Evolutionary conservation across 305 asterid genomes (phyloP).

Genomic region (Nicotiana rustica): DNA sequence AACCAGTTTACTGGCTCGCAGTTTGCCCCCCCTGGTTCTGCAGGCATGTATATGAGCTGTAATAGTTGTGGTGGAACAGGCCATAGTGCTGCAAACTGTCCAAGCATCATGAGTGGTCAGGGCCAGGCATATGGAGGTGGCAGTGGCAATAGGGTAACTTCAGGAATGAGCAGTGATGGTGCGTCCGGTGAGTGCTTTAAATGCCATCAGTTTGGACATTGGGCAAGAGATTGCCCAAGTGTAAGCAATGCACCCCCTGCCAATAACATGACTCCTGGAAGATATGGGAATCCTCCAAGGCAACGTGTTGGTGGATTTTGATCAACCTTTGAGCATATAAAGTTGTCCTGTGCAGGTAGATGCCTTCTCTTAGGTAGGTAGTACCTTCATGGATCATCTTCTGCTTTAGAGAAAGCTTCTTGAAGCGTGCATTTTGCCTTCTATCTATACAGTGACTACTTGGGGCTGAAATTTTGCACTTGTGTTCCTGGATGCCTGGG

Average conservation of each 20-base stretch:
- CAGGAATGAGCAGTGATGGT: slow-evolving; percentile 43
- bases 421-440: not conserved
- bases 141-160: slow-evolving; percentile 38
- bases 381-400: slow-evolving; percentile 10
- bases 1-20: slow-evolving; percentile 66
- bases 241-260: slow-evolving; percentile 56
- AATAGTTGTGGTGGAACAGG: slow-evolving; percentile 80
- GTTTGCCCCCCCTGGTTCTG: slow-evolving; percentile 46
- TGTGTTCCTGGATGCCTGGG: not conserved
- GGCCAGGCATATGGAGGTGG: slow-evolving; percentile 68
- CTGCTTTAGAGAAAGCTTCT: slow-evolving; percentile 17
- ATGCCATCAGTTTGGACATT: slow-evolving; percentile 86
- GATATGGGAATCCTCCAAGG: slow-evolving; percentile 63
- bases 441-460: not conserved
- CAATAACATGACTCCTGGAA: slow-evolving; percentile 51
- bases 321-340: slow-evolving; percentile 40
- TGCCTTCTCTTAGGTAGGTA: slow-evolving; percentile 15
- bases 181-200: slow-evolving; percentile 71
- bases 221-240: slow-evolving; percentile 87
- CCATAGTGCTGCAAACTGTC: slow-evolving; percentile 73
- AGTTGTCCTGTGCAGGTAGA: slow-evolving; percentile 27
- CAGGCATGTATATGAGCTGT: slow-evolving; percentile 58
- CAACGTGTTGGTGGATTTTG: slow-evolving; percentile 78
- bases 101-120: slow-evolving; percentile 59
- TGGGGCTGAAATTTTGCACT: not conserved